These are phyloP conservation scores for Boletus semigastroideus DNA, from an alignment of 1,284 basidiomycete genomes.

Conservation along the genomic window DNA sequence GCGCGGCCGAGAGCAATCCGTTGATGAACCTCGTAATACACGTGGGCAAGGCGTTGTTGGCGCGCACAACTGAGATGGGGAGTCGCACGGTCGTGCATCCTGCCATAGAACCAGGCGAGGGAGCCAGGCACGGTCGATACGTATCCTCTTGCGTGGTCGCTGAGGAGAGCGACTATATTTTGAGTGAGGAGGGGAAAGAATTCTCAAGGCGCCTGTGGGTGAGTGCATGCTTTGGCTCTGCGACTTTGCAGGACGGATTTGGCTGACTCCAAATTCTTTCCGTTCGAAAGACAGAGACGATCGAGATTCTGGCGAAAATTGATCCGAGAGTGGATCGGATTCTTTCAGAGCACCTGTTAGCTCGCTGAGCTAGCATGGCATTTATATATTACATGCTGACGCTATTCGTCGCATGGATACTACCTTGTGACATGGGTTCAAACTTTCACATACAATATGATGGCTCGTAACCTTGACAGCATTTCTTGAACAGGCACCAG, in stretches of 20 bases:
- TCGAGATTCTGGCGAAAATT: conserved; percentile 23
- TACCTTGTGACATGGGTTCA: no score
- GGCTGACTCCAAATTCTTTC: conserved; percentile 4
- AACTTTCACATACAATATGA: no score
- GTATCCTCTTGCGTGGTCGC: conserved; percentile 25
- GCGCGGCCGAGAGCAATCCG: conserved; percentile 14
- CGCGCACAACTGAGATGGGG: conserved; percentile 32
- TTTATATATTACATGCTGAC: not conserved
- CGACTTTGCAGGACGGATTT: not conserved
- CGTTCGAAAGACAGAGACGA: conserved; percentile 22
- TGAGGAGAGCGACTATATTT: conserved; percentile 28
- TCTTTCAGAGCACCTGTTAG: conserved; percentile 22
- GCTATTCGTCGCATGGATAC: not conserved
- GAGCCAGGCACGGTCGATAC: conserved; percentile 28
- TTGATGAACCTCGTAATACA: not conserved
- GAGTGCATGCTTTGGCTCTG: not conserved
- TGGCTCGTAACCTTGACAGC: no score
- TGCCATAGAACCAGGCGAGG: conserved; percentile 22
- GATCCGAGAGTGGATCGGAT: conserved; percentile 31
- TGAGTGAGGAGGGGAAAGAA: conserved; percentile 29
- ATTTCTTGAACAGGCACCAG: no score
- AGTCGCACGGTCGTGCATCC: conserved; percentile 32
- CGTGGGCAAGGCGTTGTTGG: conserved; percentile 19
- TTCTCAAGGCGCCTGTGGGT: conserved; percentile 32
- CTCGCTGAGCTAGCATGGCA: conserved; percentile 10